Base-by-base conservation (phyloP, 2,329 filamentous ascomycete genomes). In the Metarhizium rileyi region DNA sequence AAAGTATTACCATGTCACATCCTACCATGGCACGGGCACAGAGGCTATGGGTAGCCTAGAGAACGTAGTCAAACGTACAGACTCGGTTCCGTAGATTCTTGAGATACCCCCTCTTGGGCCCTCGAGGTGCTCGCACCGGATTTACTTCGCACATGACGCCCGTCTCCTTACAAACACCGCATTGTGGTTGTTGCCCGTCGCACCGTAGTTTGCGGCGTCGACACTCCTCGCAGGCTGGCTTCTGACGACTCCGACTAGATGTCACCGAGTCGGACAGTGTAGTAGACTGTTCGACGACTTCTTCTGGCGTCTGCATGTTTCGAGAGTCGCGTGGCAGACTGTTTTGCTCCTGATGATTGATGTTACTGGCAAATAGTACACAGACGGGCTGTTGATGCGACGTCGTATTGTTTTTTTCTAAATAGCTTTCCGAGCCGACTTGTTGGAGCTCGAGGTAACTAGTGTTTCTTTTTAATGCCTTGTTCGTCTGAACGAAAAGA, bases 161-260 rank as follows among this genome's bases (percentile, higher is more conserved):
- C 3, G 51, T 44, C 30, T 47, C 45, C 10, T 38, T 23, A 25
- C 51, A 53, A 16, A 47, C 40, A 23, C 40, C 22, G 44, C 51
- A 53, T 18, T 47, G 49, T 12, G 51, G 51, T 22, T 50, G 49
- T 22, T 47, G 22, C 16, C 51, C 45, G 27, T 53, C 51, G 25
- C 51, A 53, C 9, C 51, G 43, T 18, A 53, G 46, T 16, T 53
- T 53, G 14, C 51, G 51, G 6, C 51, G 27, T 20, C 51, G 45
- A n/a, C 51, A 53, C 25, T 53, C 51, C 26, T 50, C 28, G 16
- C 51, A 53, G 10, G 51, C 51, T n/a, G 48, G 51, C 23, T 35
- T 36, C 36, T 53, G 51, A 6, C 51, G 36, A n/a, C 41, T 26
- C 5, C 25, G 20, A 4, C 16, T 23, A 18, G 41, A 25, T 25